Conservation (phyloP, 2,329 filamentous ascomycete genomes). For the Fusarium hainanense region DNA sequence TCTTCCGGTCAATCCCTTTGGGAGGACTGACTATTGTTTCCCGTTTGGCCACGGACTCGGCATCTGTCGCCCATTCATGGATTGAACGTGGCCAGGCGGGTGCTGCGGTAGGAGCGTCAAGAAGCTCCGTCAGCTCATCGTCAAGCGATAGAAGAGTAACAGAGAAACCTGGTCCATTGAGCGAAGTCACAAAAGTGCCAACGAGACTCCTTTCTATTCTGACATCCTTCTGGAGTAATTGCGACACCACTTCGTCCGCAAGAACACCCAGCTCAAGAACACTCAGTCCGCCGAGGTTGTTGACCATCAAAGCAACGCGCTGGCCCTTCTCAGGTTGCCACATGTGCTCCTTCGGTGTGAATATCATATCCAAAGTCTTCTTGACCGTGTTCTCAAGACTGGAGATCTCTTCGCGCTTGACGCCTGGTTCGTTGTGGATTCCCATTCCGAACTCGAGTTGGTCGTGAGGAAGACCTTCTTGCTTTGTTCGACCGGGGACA, state of each 20-base stretch:
- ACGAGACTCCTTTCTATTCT: background rate
- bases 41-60: background rate
- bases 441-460: conserved; percentile 71
- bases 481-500: conserved; percentile 65
- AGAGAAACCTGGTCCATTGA: background rate
- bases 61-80: background rate
- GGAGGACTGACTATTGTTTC: background rate
- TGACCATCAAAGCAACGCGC: background rate
- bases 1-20: background rate
- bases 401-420: background rate
- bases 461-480: conserved; percentile 58
- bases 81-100: background rate
- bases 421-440: conserved; percentile 73
- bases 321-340: background rate
- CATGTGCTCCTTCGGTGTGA: background rate
- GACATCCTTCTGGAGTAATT: background rate
- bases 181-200: background rate
- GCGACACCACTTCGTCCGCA: background rate
- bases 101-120: background rate
- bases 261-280: background rate
- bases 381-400: background rate
- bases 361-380: background rate
- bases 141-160: conserved; percentile 35
- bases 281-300: background rate
- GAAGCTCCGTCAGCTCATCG: conserved; percentile 23